phyloP scores from a whole-genome alignment of 2,329 filamentous ascomycete species.

The Spiromastix sp. region DNA sequence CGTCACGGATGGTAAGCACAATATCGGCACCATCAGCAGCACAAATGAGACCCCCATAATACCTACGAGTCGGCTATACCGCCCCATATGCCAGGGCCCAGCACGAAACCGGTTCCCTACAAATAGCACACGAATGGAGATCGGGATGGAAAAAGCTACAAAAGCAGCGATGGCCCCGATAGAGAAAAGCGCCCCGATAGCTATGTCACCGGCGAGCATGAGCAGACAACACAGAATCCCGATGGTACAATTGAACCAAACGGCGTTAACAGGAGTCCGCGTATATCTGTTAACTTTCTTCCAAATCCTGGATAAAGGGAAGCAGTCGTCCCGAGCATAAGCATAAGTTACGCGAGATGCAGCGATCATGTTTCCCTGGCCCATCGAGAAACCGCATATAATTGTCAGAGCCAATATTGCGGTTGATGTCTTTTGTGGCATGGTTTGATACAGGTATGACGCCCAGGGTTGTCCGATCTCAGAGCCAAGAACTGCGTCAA shows the following conservation, averaged over 20 bases:
- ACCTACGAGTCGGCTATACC: constrained; percentile 48
- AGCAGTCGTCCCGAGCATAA: constrained; percentile 62
- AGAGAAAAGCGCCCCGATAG: constrained; percentile 58
- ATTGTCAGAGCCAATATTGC: constrained; percentile 57
- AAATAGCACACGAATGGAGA: constrained; percentile 34
- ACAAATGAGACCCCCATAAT: constrained; percentile 49
- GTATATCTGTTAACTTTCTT: constrained; percentile 51
- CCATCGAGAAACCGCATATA: constrained; percentile 60
- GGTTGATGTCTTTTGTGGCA: constrained; percentile 50
- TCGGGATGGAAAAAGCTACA: constrained; percentile 38
- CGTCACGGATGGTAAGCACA: constrained; percentile 52
- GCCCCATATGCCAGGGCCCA: constrained; percentile 60
- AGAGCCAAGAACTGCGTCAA: constrained; percentile 47
- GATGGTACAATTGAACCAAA: constrained; percentile 54
- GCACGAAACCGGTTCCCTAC: constrained; percentile 51
- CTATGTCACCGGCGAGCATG: constrained; percentile 52
- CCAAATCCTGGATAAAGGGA: constrained; percentile 50
- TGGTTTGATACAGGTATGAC: constrained; percentile 56
- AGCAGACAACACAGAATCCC: constrained; percentile 52
- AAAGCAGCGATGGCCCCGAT: constrained; percentile 61
- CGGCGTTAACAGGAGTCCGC: constrained; percentile 58
- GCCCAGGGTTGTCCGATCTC: constrained; percentile 61
- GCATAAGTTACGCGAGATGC: constrained; percentile 60
- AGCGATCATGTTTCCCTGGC: constrained; percentile 61
- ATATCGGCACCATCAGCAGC: constrained; percentile 55